Percentiles rank a stretch among this genome's conserved stretches.
phyloP scores from a whole-genome alignment of 257 asterid species.

The Primulina tabacum region DNA sequence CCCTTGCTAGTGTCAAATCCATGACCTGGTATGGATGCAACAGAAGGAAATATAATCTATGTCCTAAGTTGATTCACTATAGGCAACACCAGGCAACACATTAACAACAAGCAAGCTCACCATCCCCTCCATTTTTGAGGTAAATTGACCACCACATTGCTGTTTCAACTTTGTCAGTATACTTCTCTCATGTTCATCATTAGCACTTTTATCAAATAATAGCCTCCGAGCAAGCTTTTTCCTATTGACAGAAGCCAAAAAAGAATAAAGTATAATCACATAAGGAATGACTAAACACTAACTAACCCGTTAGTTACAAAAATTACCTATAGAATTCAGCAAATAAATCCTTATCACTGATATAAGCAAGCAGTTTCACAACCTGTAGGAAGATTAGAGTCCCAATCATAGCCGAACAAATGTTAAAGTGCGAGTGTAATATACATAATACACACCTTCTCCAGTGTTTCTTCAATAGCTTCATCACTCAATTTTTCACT shows the following conservation, averaged over 20 bases:
- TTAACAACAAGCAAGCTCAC: slow-evolving; percentile 39
- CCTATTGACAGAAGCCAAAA: slow-evolving; percentile 39
- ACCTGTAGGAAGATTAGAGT: slow-evolving; percentile 47
- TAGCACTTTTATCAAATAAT: slow-evolving; percentile 96
- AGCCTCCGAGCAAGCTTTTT: slow-evolving; percentile 96
- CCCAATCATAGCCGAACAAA: slow-evolving; percentile 22
- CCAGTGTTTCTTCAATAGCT: slow-evolving; percentile 95
- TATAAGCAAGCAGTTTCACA: slow-evolving; percentile 91
- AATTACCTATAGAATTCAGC: slow-evolving; percentile 93
- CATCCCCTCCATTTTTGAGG: slow-evolving; percentile 99
- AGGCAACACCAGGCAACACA: neutral
- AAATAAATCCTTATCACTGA: slow-evolving; percentile 94
- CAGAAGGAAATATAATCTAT: slow-evolving; percentile 4
- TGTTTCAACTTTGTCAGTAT: slow-evolving; percentile 94
- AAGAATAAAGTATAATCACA: slow-evolving; percentile 3
- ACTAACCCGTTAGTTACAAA: slow-evolving; percentile 7
- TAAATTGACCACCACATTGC: slow-evolving; percentile 98
- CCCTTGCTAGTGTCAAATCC: slow-evolving; percentile 95
- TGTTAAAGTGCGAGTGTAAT: slow-evolving; percentile 4
- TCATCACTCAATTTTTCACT: slow-evolving; percentile 97
- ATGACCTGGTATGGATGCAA: slow-evolving; percentile 59
- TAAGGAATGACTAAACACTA: slow-evolving; percentile 10
- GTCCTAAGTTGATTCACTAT: neutral
- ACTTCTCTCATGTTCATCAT: slow-evolving; percentile 97
- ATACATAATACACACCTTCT: slow-evolving; percentile 55